A percentile compares a stretch with the other conserved stretches of the same genome.
phyloP scores from a whole-genome alignment of 768 basidiomycete genomes.

The Podaxis rugospora region DNA sequence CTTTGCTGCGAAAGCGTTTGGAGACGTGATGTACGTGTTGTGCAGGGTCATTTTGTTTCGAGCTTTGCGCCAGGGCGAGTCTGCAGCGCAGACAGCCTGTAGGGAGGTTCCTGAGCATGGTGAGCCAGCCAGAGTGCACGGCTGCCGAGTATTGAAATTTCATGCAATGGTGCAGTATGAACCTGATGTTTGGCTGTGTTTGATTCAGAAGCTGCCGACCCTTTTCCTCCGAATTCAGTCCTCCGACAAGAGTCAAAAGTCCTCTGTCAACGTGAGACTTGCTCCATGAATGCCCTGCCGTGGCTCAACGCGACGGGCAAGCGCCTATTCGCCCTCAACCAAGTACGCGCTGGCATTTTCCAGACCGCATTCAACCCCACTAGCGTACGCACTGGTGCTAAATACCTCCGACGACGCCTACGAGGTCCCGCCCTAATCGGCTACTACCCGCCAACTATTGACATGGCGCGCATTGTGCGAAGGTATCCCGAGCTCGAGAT shows the following conservation, averaged over 20 bases:
- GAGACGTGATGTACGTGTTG: neutral
- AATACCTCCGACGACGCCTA: conserved; percentile 80
- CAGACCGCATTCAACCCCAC: conserved; percentile 87
- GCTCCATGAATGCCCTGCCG: conserved; percentile 10
- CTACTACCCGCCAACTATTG: conserved; percentile 72
- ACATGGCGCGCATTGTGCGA: conserved; percentile 47
- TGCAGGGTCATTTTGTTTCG: neutral
- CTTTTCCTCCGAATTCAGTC: neutral
- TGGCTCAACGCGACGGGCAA: conserved; percentile 6
- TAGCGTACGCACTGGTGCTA: conserved; percentile 79
- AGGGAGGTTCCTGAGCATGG: neutral
- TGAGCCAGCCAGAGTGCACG: neutral
- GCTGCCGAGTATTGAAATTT: neutral
- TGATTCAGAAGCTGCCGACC: neutral
- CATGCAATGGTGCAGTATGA: neutral
- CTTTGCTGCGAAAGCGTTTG: neutral
- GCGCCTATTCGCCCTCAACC: conserved; percentile 56
- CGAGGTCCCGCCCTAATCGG: conserved; percentile 81
- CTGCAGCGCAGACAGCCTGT: neutral
- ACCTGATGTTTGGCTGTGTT: neutral
- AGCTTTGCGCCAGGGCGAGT: neutral
- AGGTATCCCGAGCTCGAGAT: conserved; percentile 55
- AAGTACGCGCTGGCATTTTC: conserved; percentile 71
- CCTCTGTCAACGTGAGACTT: conserved; percentile 16
- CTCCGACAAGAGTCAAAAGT: neutral